These are phyloP conservation scores for Capronia epimyces DNA, from an alignment of 2,329 filamentous ascomycete species.

Conservation along the genomic window DNA sequence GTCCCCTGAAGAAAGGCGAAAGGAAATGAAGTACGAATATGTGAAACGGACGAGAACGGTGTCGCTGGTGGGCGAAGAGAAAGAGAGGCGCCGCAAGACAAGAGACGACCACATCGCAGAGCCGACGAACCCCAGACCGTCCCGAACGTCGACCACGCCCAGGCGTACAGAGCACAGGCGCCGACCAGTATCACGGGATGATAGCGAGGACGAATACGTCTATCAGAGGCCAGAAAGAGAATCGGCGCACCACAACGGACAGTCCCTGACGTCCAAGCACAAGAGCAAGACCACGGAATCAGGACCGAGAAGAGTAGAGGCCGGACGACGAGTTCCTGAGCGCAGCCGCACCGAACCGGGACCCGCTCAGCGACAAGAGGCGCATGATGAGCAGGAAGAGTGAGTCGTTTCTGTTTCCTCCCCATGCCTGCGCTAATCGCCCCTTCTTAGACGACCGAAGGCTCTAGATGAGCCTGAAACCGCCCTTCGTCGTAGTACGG, in stretches of 20 bases:
- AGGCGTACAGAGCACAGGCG: slow-evolving; percentile 8
- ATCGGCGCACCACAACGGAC: background rate
- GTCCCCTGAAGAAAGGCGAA: slow-evolving; percentile 19
- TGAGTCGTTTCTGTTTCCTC: background rate
- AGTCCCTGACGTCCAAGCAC: background rate
- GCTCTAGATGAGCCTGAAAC: slow-evolving; percentile 2
- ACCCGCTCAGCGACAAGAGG: background rate
- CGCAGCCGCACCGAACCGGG: slow-evolving; percentile 22
- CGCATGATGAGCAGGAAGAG: slow-evolving; percentile 6
- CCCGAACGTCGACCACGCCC: slow-evolving; percentile 1
- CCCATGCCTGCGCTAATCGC: background rate
- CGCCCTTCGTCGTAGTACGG: background rate
- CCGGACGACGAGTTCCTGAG: slow-evolving; percentile 8
- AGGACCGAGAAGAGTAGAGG: slow-evolving; percentile 1
- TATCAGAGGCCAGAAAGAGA: slow-evolving; percentile 7
- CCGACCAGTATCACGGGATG: background rate
- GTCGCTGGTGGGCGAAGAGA: slow-evolving; percentile 11
- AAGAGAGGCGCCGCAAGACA: slow-evolving; percentile 7
- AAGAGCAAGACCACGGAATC: background rate
- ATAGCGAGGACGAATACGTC: slow-evolving; percentile 21
- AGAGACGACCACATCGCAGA: slow-evolving; percentile 1
- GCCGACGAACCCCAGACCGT: background rate
- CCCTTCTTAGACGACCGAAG: slow-evolving; percentile 1
- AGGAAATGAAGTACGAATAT: slow-evolving; percentile 29
- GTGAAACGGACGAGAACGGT: slow-evolving; percentile 15